Percentiles rank a stretch among this genome's conserved stretches.
phyloP scores from a whole-genome alignment of 2,329 filamentous ascomycete genomes.

The Colletotrichum cereale region DNA sequence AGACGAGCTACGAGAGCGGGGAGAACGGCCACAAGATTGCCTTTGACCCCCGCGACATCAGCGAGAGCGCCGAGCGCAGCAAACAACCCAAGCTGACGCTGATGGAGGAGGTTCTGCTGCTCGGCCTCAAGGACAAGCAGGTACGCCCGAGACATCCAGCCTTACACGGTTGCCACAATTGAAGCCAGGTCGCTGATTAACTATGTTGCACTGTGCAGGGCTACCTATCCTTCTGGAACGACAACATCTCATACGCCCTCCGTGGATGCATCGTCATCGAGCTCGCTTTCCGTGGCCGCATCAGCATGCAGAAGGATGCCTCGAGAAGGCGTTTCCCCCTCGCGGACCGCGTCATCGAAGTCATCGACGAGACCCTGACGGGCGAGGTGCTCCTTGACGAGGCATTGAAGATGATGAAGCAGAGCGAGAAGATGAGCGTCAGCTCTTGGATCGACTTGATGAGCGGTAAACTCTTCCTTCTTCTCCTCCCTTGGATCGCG shows the following conservation, averaged over 20 bases:
- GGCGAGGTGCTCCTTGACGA: constrained; percentile 98
- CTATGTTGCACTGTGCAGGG: constrained; percentile 67
- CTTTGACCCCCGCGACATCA: constrained; percentile 96
- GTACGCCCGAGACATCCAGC: constrained; percentile 61
- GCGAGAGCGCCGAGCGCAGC: constrained; percentile 93
- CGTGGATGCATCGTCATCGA: constrained; percentile 99
- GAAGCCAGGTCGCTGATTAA: constrained; percentile 19
- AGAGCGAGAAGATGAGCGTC: constrained; percentile 99
- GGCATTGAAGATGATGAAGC: constrained; percentile 99
- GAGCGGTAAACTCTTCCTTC: constrained; percentile 78
- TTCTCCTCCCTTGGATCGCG: constrained; percentile 24
- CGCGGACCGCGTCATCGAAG: constrained; percentile 94
- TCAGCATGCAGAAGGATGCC: constrained; percentile 98
- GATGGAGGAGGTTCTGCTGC: constrained; percentile 97
- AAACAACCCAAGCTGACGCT: constrained; percentile 98
- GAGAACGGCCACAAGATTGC: constrained; percentile 99
- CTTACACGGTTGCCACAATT: constrained; percentile 7
- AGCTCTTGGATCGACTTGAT: constrained; percentile 99
- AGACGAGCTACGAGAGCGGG: constrained; percentile 89
- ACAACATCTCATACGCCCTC: constrained; percentile 98
- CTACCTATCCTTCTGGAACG: constrained; percentile 99
- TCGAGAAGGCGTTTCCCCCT: constrained; percentile 91
- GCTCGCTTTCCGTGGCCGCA: constrained; percentile 92
- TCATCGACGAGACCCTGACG: constrained; percentile 95
- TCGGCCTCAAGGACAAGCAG: constrained; percentile 99